These are phyloP conservation scores for Kluyveromyces nonfermentans DNA, from an alignment of 805 yeast genomes.

Conservation along the genomic window DNA sequence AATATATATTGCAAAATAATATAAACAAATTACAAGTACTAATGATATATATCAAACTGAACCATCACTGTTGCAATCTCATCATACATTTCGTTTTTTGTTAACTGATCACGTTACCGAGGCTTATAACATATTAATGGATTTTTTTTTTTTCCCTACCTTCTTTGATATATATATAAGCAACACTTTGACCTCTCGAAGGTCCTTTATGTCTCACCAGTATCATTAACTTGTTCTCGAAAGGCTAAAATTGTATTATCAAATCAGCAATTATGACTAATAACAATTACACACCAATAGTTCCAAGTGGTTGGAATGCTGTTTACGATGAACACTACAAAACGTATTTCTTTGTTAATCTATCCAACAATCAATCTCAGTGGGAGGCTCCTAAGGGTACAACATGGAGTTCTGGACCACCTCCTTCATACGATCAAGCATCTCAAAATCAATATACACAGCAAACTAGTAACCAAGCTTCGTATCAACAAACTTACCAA, in stretches of 20 bases:
- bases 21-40: no score
- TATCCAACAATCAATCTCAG: constrained; percentile 65
- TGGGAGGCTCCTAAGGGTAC: constrained; percentile 82
- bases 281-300: constrained; percentile 37
- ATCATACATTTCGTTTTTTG: no score
- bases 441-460: constrained; percentile 7
- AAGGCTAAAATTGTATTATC: no score
- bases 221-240: neutral
- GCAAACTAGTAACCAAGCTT: neutral
- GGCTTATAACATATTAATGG: no score
- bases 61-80: no score
- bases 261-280: constrained; percentile 6
- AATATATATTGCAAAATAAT: no score
- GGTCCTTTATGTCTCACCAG: no score
- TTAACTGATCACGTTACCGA: no score
- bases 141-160: no score
- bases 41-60: no score
- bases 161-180: no score
- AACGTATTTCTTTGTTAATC: constrained; percentile 75
- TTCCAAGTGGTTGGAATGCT: constrained; percentile 68
- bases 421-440: constrained; percentile 13
- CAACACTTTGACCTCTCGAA: no score
- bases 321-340: constrained; percentile 60
- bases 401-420: constrained; percentile 32
- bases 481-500: constrained; percentile 12